Percentiles rank a stretch among this genome's conserved stretches.
These are phyloP conservation scores for Prunus yedoensis DNA, from an alignment of 331 rosid species.

Conservation along the genomic window DNA sequence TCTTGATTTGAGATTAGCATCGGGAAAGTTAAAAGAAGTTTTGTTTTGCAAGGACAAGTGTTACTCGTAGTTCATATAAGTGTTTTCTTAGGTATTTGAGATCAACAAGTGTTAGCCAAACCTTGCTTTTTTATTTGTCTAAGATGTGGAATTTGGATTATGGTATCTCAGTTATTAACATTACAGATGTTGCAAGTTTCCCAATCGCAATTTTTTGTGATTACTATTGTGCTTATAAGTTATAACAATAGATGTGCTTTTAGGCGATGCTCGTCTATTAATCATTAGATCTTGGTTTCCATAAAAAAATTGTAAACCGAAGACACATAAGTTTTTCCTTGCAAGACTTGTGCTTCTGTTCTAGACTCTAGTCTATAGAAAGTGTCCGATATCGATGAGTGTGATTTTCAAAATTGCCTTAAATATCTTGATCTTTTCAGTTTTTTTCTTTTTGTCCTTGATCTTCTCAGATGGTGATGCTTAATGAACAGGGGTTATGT, in stretches of 20 bases:
- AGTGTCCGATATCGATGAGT: not conserved
- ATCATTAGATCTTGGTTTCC: not conserved
- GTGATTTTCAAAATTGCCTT: not conserved
- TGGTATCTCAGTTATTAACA: not conserved
- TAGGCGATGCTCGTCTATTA: not conserved
- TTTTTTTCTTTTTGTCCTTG: too few relatives aligned
- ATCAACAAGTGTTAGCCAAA: not conserved
- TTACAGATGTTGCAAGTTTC: not conserved
- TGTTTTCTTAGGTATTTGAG: not conserved
- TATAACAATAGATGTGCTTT: not conserved
- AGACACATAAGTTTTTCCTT: not conserved
- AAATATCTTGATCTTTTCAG: not conserved
- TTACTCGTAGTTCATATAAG: too few relatives aligned
- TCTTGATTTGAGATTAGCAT: too few relatives aligned
- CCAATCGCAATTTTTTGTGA: not conserved
- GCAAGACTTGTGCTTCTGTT: not conserved
- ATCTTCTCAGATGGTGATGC: not conserved
- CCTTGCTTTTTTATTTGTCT: not conserved
- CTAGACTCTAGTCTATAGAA: not conserved
- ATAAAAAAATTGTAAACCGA: not conserved
- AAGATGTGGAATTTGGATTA: not conserved
- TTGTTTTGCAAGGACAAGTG: too few relatives aligned
- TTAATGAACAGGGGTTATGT: not conserved
- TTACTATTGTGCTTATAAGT: not conserved
- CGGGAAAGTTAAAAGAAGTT: too few relatives aligned